Percentiles rank a stretch among this genome's conserved stretches.
These are phyloP conservation scores for Periconia sp. DNA, from an alignment of 2,329 filamentous ascomycete species.

Conservation along the genomic window DNA sequence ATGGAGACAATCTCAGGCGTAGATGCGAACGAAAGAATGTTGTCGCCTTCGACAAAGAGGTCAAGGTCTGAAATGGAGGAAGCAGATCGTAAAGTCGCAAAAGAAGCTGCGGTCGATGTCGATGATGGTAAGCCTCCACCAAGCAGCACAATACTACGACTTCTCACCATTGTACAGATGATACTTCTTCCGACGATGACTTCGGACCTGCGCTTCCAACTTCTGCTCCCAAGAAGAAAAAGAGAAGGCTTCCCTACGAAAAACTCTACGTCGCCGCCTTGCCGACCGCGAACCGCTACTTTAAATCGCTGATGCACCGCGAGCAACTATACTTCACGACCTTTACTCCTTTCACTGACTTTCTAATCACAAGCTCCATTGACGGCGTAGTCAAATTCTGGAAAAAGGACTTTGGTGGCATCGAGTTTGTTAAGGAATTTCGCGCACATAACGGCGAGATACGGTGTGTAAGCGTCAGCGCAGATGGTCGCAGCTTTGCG, in stretches of 20 bases:
- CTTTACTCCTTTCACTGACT: constrained; percentile 89
- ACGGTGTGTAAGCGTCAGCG: constrained; percentile 80
- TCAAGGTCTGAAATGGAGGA: constrained; percentile 30
- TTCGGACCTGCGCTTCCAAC: constrained; percentile 92
- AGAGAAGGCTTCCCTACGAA: constrained; percentile 88
- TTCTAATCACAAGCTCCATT: constrained; percentile 89
- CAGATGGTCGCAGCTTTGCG: constrained; percentile 91
- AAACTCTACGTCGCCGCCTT: constrained; percentile 93
- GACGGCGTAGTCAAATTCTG: constrained; percentile 99
- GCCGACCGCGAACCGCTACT: constrained; percentile 81
- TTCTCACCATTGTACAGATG: constrained; percentile 37
- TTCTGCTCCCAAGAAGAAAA: constrained; percentile 83
- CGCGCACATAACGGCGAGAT: constrained; percentile 88
- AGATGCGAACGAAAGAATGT: constrained; percentile 8
- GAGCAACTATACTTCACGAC: constrained; percentile 89
- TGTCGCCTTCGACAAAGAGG: constrained; percentile 19
- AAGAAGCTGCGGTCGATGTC: constrained; percentile 10
- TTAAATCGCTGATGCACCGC: constrained; percentile 97
- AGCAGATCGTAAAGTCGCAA: constrained; percentile 16
- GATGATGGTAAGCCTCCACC: constrained; percentile 15
- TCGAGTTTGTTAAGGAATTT: constrained; percentile 99
- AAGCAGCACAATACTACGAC: constrained; percentile 8
- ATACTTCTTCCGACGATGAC: constrained; percentile 74
- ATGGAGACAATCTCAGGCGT: constrained; percentile 7
- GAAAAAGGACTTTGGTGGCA: constrained; percentile 90